Conservation (phyloP, 2,329 filamentous ascomycete species). For the Alternaria dauci region DNA sequence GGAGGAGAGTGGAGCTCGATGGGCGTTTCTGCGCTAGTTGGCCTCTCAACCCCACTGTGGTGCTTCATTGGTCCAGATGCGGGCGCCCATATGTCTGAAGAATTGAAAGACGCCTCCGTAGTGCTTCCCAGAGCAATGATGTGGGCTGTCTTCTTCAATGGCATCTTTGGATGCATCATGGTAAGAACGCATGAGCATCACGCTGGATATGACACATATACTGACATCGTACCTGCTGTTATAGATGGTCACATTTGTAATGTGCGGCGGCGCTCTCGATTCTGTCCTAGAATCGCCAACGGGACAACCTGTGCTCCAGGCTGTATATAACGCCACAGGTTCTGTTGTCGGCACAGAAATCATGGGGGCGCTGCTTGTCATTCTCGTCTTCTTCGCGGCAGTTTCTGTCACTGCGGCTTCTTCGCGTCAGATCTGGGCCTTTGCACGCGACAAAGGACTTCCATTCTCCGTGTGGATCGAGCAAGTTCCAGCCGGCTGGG, state of each 20-base stretch:
- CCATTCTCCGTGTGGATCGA: constrained; percentile 37
- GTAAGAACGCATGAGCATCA: neutral
- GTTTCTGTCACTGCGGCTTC: constrained; percentile 38
- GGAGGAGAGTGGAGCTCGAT: constrained; percentile 52
- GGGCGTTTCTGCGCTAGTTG: constrained; percentile 55
- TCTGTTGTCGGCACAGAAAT: constrained; percentile 31
- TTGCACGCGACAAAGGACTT: constrained; percentile 30
- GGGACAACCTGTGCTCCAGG: constrained; percentile 33
- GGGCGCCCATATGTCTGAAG: constrained; percentile 49
- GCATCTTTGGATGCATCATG: constrained; percentile 49
- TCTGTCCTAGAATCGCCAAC: constrained; percentile 24
- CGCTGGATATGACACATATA: neutral
- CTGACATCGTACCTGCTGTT: neutral
- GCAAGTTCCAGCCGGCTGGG: constrained; percentile 37
- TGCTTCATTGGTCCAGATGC: constrained; percentile 50
- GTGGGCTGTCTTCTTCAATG: constrained; percentile 48
- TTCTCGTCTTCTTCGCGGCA: constrained; percentile 46
- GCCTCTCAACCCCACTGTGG: constrained; percentile 45
- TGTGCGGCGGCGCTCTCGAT: constrained; percentile 47
- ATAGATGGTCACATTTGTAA: constrained; percentile 37
- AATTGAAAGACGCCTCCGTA: constrained; percentile 41
- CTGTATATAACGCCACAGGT: constrained; percentile 37
- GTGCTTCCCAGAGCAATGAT: constrained; percentile 51
- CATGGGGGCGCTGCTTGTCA: constrained; percentile 38
- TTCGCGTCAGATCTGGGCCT: constrained; percentile 39